Evolutionary conservation across 495 filamentous ascomycete species (phyloP).

Genomic region (Clavariopsis aquatica): DNA sequence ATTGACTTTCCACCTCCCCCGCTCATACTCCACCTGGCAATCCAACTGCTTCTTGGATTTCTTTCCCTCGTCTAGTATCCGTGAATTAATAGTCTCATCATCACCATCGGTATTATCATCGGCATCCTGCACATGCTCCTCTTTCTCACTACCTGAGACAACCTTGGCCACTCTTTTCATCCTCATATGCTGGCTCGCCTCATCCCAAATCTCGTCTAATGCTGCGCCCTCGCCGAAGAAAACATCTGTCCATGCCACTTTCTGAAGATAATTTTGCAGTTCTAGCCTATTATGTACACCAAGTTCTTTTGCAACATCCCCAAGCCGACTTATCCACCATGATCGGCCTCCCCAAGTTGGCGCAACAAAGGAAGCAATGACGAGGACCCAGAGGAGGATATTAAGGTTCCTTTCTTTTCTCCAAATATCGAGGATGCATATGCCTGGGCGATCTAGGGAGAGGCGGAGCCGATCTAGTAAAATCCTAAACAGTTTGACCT

Average conservation of each 20-base stretch:
- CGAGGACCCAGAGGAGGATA: conserved; percentile 29
- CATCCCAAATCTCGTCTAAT: conserved; percentile 13
- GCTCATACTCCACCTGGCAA: conserved; percentile 6
- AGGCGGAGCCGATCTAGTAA: conserved; percentile 23
- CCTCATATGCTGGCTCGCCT: not conserved
- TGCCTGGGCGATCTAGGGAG: conserved; percentile 15
- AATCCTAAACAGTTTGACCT: conserved; percentile 28
- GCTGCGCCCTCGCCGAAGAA: conserved; percentile 19
- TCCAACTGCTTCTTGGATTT: not conserved
- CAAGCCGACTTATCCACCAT: conserved; percentile 24
- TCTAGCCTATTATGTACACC: conserved; percentile 9
- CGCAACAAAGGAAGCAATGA: conserved; percentile 20
- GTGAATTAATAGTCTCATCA: too few species aligned
- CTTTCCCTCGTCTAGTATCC: not conserved
- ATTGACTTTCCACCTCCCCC: conserved; percentile 17
- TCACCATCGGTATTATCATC: too few species aligned
- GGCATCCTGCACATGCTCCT: not conserved
- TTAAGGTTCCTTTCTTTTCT: conserved; percentile 20
- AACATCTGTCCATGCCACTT: conserved; percentile 31
- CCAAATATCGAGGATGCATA: conserved; percentile 21
- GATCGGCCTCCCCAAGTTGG: not conserved
- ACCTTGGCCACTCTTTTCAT: not conserved
- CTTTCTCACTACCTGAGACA: not conserved
- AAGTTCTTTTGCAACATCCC: conserved; percentile 13
- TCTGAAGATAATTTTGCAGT: conserved; percentile 6